Evolutionary conservation across 2,329 filamentous ascomycete species (phyloP), one percentile per base, ranked within the genome.

Genomic region (Zymoseptoria crescenta): DNA sequence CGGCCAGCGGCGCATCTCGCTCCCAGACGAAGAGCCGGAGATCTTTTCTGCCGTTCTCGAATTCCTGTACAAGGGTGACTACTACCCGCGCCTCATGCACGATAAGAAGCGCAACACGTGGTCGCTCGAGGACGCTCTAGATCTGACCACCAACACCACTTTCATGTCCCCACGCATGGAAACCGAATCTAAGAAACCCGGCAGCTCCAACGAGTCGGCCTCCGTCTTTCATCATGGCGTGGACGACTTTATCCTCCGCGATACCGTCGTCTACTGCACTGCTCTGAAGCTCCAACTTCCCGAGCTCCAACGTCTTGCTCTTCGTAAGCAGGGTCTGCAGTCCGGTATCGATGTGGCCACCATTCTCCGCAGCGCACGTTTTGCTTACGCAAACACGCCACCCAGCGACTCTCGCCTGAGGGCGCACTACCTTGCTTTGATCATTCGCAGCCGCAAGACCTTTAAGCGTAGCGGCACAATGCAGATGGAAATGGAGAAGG

Each of bases 391-490:
- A 73, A 87, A 96, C 81, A 96, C 93, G 71, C 91, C 92, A 68
- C 90, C 96, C 80, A 88, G 86, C 70, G 92, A 97, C 80, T 93
- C 88, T 73, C 85, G 87, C 72, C 86, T 97, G 76, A 91, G 92
- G 80, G 92, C 92, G 81, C 91, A 96, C 81, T 96, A 96, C 82
- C 87, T 97, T 75, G 91, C 92, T 74, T 85, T 96, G 77, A 96
- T 96, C 77, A 96, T 96, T 81, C 88, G 92, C 80, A 93, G 89
- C 83, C 90, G 93, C 76, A 91, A 91, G 81, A 96, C 91, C 72
- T 96, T 97, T 78, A 96, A 96, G 87, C 87, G 89, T 78, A 96
- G 91, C 80, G 92, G 92, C 78, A 96, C 92, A 77, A 96, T 96
- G 91, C 92, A 96, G 83, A 87, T 89, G 80, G 92, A 96, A 81